A percentile compares a stretch with the other conserved stretches of the same genome.
These are phyloP conservation scores for Pulveroboletus sp. DNA, from an alignment of 768 basidiomycete species.

Conservation along the genomic window DNA sequence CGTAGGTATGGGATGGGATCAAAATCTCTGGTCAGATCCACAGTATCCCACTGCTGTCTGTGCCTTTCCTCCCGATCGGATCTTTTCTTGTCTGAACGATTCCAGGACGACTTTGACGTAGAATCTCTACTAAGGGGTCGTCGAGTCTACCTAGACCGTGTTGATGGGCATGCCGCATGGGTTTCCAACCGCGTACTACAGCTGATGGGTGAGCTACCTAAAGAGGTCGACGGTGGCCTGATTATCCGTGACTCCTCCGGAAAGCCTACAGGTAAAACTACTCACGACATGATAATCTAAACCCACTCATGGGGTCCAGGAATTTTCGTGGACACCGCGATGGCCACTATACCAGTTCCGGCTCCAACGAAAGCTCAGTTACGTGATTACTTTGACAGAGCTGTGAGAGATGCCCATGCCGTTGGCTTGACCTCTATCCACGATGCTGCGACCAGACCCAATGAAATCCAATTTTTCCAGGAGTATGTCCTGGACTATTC, in stretches of 20 bases:
- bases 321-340: slow-evolving; percentile 85
- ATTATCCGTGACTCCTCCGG: slow-evolving; percentile 62
- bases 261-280: slow-evolving; percentile 57
- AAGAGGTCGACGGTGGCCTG: slow-evolving; percentile 64
- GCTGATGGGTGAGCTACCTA: slow-evolving; percentile 56
- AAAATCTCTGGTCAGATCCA: slow-evolving; percentile 65
- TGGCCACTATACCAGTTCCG: slow-evolving; percentile 67
- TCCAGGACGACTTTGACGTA: slow-evolving; percentile 64
- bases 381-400: slow-evolving; percentile 56
- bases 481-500: slow-evolving; percentile 38
- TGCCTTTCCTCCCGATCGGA: slow-evolving; percentile 18
- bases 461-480: slow-evolving; percentile 58
- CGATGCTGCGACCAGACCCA: slow-evolving; percentile 59
- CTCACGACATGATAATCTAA: neutral
- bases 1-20: slow-evolving; percentile 90
- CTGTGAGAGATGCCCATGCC: slow-evolving; percentile 64
- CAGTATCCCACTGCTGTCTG: slow-evolving; percentile 70
- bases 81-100: neutral
- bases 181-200: slow-evolving; percentile 71
- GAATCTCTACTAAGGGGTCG: slow-evolving; percentile 65
- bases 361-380: slow-evolving; percentile 52
- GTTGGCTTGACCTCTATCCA: slow-evolving; percentile 85
- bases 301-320: slow-evolving; percentile 33
- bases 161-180: slow-evolving; percentile 87
- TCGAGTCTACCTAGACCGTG: slow-evolving; percentile 66